Conservation (phyloP, 177 flowering plant genomes). For the Vitis hybrid region DNA sequence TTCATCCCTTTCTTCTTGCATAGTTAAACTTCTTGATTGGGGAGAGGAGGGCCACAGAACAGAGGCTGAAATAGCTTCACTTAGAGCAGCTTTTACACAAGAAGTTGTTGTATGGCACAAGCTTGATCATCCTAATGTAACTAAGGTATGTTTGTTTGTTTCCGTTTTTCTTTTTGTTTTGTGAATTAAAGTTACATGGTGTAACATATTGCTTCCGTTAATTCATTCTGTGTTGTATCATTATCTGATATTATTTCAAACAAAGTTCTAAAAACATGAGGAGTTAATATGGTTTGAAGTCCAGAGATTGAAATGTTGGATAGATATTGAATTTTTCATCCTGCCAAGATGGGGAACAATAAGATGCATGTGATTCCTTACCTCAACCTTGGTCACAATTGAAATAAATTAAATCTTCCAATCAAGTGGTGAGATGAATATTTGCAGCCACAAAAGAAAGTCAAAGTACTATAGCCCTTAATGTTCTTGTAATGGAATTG, state of each 20-base stretch:
- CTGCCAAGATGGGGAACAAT: background rate
- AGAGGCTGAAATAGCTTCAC: conserved; percentile 53
- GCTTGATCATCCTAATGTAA: conserved; percentile 75
- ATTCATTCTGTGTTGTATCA: background rate
- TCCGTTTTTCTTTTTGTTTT: background rate
- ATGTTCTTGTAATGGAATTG: no score
- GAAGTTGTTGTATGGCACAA: conserved; percentile 74
- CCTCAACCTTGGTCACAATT: background rate
- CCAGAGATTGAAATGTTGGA: background rate
- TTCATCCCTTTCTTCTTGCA: conserved; percentile 1
- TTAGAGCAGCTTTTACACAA: conserved; percentile 57
- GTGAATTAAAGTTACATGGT: background rate
- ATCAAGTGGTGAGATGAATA: background rate
- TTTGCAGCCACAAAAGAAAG: background rate
- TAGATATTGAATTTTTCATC: background rate
- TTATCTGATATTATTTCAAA: background rate
- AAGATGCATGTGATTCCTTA: background rate
- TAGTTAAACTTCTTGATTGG: conserved; percentile 67
- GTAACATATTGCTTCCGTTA: background rate
- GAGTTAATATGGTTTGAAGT: background rate
- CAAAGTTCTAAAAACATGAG: background rate
- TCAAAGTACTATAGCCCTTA: no score
- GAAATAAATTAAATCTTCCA: background rate
- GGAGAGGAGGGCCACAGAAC: conserved; percentile 69
- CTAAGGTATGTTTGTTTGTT: conserved; percentile 40